Evolutionary conservation across 2,329 filamentous ascomycete genomes (phyloP), one percentile per base, ranked within the genome.

Genomic region (Diaporthe batatas): DNA sequence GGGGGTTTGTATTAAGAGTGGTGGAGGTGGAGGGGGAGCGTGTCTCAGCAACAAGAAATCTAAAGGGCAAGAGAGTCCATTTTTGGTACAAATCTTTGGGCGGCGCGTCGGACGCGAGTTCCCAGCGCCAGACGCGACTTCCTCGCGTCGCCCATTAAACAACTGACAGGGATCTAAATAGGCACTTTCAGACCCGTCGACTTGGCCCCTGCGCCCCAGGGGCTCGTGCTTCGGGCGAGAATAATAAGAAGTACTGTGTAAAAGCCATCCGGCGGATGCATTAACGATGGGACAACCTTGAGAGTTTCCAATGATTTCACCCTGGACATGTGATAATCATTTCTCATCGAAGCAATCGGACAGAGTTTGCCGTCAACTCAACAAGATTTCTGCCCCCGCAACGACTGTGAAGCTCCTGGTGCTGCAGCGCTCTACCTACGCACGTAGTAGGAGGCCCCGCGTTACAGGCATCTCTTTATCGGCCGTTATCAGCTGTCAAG

Each of bases 61-160:
- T 32, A 67, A 25, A 32, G 44, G 6, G 62, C 62, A 39, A 67
- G 62, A 67, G 47, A 67, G 44, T 34, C 42, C 62, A 67, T 39
- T 53, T 67, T 67, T 67, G 62, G 62, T 36, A 53, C 47, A 67
- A 53, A 67, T 67, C 62, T 67, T 67, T 67, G 32, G 44, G 62
- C 25, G 57, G 58, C 68, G 68, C 68, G 68, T 70, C 23, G 47
- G 12, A 70, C 68, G 68, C 68, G 68, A 10, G 34, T 53, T 36
- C 29, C 44, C 21, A 25, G 44, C 32, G 44, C 54, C n/a, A 18
- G 32, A 70, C 47, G 58, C 68, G 68, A 58, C 55, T 62, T 39
- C 6, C 44, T 51, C 44, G 68, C 36, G 68, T 70, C 16, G 49
- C 58, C 55, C 57, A 70, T 70, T 70, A 64, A 70, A 70, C 16